These are phyloP conservation scores for Rubia balearica DNA, from an alignment of 305 asterid genomes.

Conservation along the genomic window DNA sequence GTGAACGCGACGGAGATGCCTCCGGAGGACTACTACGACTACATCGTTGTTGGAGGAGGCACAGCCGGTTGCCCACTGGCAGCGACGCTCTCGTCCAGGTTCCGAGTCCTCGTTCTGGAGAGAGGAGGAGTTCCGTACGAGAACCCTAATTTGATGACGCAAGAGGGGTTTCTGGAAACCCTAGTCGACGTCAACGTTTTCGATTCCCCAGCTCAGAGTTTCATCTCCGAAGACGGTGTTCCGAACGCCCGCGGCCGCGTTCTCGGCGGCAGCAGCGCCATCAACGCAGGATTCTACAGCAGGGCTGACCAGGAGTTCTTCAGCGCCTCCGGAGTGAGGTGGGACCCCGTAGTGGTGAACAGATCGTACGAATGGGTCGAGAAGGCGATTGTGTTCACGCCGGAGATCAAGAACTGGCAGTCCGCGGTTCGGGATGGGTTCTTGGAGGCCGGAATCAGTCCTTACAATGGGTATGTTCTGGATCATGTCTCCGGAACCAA, in stretches of 20 bases:
- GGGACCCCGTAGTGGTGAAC: slow-evolving; percentile 59
- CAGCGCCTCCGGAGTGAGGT: slow-evolving; percentile 43
- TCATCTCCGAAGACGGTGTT: slow-evolving; percentile 85
- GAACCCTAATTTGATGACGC: slow-evolving; percentile 56
- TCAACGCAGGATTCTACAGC: slow-evolving; percentile 88
- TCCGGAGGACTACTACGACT: slow-evolving; percentile 51
- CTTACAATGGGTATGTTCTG: slow-evolving; percentile 64
- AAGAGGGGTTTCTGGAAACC: slow-evolving; percentile 58
- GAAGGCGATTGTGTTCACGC: slow-evolving; percentile 74
- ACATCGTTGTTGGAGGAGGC: slow-evolving; percentile 60
- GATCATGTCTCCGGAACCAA: slow-evolving; percentile 79
- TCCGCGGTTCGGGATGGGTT: slow-evolving; percentile 71
- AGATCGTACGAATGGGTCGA: slow-evolving; percentile 84
- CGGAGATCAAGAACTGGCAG: slow-evolving; percentile 75
- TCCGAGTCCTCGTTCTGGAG: slow-evolving; percentile 68
- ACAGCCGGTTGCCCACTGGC: slow-evolving; percentile 96
- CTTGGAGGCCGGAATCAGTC: slow-evolving; percentile 68
- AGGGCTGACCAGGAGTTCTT: slow-evolving; percentile 67
- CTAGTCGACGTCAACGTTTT: slow-evolving; percentile 46
- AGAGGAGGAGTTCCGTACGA: slow-evolving; percentile 77
- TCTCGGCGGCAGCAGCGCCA: slow-evolving; percentile 88
- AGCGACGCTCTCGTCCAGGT: slow-evolving; percentile 64
- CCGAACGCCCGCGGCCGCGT: slow-evolving; percentile 89
- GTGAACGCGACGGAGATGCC: slow-evolving; percentile 58
- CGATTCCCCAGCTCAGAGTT: slow-evolving; percentile 76